Percentiles rank a stretch among this genome's conserved stretches.
Conservation (phyloP, 768 basidiomycete genomes). For the Agrocybe pediades region DNA sequence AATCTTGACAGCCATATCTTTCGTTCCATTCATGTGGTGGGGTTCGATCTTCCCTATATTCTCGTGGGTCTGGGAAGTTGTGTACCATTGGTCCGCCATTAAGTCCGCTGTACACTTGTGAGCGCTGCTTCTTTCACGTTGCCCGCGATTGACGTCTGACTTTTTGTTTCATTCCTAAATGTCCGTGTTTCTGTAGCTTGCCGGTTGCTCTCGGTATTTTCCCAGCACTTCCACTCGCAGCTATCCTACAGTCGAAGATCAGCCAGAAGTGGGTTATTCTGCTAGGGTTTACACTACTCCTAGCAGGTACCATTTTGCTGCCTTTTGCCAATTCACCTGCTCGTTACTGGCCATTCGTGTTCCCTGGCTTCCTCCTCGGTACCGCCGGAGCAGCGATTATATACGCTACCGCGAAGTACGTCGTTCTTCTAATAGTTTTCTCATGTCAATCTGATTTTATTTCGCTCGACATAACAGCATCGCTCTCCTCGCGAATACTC, state of each 20-base stretch:
- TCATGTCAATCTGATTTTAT: too few relatives aligned
- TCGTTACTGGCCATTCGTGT: constrained; percentile 47
- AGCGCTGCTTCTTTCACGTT: too few relatives aligned
- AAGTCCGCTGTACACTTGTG: constrained; percentile 41
- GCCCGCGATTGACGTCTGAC: constrained; percentile 2
- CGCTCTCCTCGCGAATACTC: constrained; percentile 50
- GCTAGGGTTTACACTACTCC: constrained; percentile 36
- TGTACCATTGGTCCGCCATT: constrained; percentile 43
- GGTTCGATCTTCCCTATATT: constrained; percentile 32
- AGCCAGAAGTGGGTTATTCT: constrained; percentile 49
- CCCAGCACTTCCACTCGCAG: constrained; percentile 37
- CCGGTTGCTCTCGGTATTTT: constrained; percentile 43
- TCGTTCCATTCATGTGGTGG: constrained; percentile 43
- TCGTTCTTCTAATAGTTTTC: constrained; percentile 9
- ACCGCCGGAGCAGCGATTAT: constrained; percentile 45
- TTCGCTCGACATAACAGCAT: constrained; percentile 32
- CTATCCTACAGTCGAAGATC: constrained; percentile 33
- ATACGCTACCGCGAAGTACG: constrained; percentile 52
- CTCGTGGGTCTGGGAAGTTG: constrained; percentile 40
- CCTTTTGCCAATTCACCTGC: constrained; percentile 39
- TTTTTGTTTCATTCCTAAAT: constrained; percentile 1
- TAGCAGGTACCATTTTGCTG: constrained; percentile 41
- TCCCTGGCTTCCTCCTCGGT: constrained; percentile 53
- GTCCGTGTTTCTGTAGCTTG: constrained; percentile 32
- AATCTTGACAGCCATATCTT: constrained; percentile 36